Percentiles rank a stretch among this genome's conserved stretches.
phyloP scores from a whole-genome alignment of 129 eudicot genomes.

The Sambucus nigra region DNA sequence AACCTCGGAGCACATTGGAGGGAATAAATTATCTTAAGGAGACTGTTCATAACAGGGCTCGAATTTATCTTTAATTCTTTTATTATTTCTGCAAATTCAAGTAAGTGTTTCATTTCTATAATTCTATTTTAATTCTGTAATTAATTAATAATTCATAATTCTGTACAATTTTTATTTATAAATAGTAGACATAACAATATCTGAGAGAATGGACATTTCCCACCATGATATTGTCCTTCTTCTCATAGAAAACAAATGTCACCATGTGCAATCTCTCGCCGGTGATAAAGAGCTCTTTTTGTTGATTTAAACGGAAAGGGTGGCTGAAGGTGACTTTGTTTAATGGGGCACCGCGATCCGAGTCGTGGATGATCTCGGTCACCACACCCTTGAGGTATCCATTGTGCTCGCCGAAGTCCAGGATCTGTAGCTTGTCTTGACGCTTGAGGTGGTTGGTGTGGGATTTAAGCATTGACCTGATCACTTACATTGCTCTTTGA shows the following conservation, averaged over 20 bases:
- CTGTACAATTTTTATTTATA: too few species aligned
- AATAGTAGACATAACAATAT: too few species aligned
- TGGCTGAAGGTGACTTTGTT: conserved; percentile 71
- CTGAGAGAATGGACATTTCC: conserved; percentile 66
- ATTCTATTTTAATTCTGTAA: too few species aligned
- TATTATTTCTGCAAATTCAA: too few species aligned
- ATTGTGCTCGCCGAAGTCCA: conserved; percentile 78
- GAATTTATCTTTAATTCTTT: too few species aligned
- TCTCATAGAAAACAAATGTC: conserved; percentile 62
- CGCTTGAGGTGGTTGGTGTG: conserved; percentile 93
- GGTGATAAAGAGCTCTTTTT: conserved; percentile 70
- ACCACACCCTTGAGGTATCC: conserved; percentile 74
- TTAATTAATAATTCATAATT: too few species aligned
- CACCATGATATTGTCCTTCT: conserved; percentile 62
- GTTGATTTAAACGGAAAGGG: conserved; percentile 69
- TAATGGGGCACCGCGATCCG: conserved; percentile 76
- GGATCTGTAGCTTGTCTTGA: conserved; percentile 58
- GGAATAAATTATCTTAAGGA: too few species aligned
- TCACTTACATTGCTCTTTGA: conserved; percentile 82
- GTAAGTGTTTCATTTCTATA: too few species aligned
- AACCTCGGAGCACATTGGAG: too few species aligned
- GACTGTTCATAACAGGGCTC: too few species aligned
- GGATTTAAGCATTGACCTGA: conserved; percentile 52
- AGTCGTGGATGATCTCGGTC: conserved; percentile 72
- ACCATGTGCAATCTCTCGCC: conserved; percentile 75